Conservation (phyloP, 129 eudicot genomes). For the Oenanthe sinensis region DNA sequence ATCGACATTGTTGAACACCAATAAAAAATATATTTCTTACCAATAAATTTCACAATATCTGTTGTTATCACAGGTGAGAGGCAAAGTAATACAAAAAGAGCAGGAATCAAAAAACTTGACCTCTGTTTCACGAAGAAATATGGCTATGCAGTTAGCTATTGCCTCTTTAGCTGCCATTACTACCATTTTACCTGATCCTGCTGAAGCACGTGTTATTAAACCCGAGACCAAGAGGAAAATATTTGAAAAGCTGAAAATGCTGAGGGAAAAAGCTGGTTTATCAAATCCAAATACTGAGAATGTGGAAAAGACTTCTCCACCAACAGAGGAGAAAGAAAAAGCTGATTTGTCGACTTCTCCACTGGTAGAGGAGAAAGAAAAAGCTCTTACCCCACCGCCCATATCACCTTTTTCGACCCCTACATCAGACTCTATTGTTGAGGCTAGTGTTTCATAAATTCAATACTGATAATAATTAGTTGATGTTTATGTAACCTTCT, state of each 20-base stretch:
- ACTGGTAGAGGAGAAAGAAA: slow-evolving; percentile 5
- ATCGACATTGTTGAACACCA: not conserved
- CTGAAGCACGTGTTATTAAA: slow-evolving; percentile 48
- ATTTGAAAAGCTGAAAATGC: slow-evolving; percentile 44
- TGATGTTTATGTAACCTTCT: not conserved
- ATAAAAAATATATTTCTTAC: not conserved
- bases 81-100: slow-evolving; percentile 24
- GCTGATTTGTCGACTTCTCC: too few species aligned
- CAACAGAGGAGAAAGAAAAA: not conserved
- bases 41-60: not conserved
- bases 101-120: slow-evolving; percentile 15
- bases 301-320: slow-evolving; percentile 17
- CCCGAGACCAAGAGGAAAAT: slow-evolving; percentile 44
- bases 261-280: slow-evolving; percentile 49
- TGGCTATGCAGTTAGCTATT: slow-evolving; percentile 36
- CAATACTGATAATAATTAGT: not conserved
- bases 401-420: slow-evolving; percentile 15
- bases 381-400: slow-evolving; percentile 19
- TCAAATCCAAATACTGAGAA: slow-evolving; percentile 35
- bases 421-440: slow-evolving; percentile 4
- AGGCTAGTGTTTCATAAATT: slow-evolving; percentile 15
- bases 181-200: slow-evolving; percentile 33
- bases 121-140: slow-evolving; percentile 39
- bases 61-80: slow-evolving; percentile 29
- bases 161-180: slow-evolving; percentile 32